Conservation (phyloP, 345 rosid species). For the Abelmoschus esculentus region DNA sequence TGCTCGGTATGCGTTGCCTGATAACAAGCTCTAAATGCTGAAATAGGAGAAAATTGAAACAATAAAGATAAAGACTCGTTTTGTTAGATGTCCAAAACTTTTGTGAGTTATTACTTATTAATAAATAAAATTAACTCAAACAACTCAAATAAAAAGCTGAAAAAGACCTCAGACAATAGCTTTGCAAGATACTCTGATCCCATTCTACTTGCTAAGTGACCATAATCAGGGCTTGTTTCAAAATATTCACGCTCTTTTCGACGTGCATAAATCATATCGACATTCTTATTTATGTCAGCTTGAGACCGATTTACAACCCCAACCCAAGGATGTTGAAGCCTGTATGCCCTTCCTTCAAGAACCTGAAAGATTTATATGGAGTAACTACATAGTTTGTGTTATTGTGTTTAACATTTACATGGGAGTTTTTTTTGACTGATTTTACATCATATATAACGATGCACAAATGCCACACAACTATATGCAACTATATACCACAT, state of each 20-base stretch:
- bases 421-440: neutral
- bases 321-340: conserved; percentile 98
- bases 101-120: neutral
- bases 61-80: neutral
- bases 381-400: conserved; percentile 6
- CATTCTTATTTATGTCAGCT: conserved; percentile 96
- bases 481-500: neutral
- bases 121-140: neutral
- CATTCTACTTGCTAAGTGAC: conserved; percentile 89
- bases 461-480: conserved; percentile 1
- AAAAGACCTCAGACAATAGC: conserved; percentile 70
- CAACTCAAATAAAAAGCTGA: neutral
- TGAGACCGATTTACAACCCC: conserved; percentile 99
- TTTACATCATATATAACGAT: neutral
- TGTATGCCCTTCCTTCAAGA: conserved; percentile 90
- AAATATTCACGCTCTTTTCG: conserved; percentile 90
- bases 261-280: conserved; percentile 90
- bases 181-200: conserved; percentile 97
- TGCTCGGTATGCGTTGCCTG: conserved; percentile 94
- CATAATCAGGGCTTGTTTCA: conserved; percentile 95
- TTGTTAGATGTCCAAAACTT: neutral
- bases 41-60: neutral
- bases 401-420: neutral
- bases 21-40: conserved; percentile 94
- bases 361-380: conserved; percentile 40